Evolutionary conservation across 306 rosid species (phyloP).

Genomic region (Acacia confusa): DNA sequence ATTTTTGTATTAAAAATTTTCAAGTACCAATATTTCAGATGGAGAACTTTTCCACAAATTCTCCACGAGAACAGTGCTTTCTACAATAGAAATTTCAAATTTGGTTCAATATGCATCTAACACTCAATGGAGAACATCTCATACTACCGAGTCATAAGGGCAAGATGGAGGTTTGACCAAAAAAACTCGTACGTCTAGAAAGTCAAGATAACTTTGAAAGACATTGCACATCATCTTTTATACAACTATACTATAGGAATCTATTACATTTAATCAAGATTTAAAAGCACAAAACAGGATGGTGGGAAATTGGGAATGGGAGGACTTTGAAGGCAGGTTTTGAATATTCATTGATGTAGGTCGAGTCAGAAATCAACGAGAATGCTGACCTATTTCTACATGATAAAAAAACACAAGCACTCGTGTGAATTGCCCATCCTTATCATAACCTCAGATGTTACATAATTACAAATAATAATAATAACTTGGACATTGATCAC

Average conservation of each 20-base stretch:
- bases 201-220: background rate
- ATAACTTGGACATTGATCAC: conserved; percentile 38
- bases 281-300: background rate
- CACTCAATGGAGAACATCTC: background rate
- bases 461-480: conserved; percentile 50
- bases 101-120: background rate
- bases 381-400: conserved; percentile 25
- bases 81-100: background rate
- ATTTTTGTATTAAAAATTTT: no score
- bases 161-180: background rate
- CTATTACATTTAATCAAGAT: background rate
- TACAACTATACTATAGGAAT: background rate
- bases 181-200: background rate
- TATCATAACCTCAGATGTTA: conserved; percentile 37
- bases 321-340: conserved; percentile 15
- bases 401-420: conserved; percentile 21
- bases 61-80: background rate
- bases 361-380: conserved; percentile 20
- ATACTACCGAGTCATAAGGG: background rate
- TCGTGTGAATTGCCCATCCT: conserved; percentile 35
- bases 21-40: no score
- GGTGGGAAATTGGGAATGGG: background rate
- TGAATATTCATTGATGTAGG: background rate
- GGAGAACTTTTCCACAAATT: background rate
- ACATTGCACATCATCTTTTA: background rate